Conservation (phyloP, 805 yeast genomes). For the Jamesozyma spencerorum region DNA sequence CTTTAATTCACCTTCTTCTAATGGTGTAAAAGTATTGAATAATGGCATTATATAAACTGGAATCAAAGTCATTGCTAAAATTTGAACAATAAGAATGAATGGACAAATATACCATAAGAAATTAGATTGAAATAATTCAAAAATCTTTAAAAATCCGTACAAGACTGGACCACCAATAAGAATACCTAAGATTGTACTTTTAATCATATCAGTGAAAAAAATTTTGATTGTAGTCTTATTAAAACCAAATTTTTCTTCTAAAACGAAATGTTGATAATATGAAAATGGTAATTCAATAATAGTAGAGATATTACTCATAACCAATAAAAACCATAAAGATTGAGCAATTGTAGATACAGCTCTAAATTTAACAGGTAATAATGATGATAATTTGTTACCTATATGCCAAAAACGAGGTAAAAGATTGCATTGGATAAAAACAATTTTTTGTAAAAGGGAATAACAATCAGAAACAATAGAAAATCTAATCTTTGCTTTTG, state of each 20-base stretch:
- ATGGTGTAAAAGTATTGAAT: conserved; percentile 84
- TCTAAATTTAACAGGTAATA: conserved; percentile 23
- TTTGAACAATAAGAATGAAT: conserved; percentile 61
- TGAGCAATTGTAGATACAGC: conserved; percentile 57
- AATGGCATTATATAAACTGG: conserved; percentile 88
- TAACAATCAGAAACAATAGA: conserved; percentile 46
- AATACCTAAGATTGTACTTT: conserved; percentile 43
- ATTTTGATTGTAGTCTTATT: conserved; percentile 69
- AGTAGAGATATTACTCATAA: conserved; percentile 41
- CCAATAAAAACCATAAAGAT: conserved; percentile 54
- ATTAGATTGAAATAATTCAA: conserved; percentile 67
- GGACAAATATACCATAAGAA: conserved; percentile 75
- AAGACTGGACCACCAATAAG: conserved; percentile 64
- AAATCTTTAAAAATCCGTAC: conserved; percentile 69
- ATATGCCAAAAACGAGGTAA: conserved; percentile 55
- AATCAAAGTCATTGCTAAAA: conserved; percentile 61
- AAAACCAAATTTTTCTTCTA: conserved; percentile 90
- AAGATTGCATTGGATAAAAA: conserved; percentile 49
- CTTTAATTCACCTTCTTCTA: conserved; percentile 84
- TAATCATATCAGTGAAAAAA: conserved; percentile 67
- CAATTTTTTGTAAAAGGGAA: conserved; percentile 46
- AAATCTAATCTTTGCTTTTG: conserved; percentile 69
- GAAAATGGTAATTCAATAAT: conserved; percentile 56
- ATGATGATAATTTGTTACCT: conserved; percentile 34
- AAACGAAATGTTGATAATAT: conserved; percentile 71